Base-by-base conservation (phyloP, 139 green algal species). In the Pleodorina starrii region DNA sequence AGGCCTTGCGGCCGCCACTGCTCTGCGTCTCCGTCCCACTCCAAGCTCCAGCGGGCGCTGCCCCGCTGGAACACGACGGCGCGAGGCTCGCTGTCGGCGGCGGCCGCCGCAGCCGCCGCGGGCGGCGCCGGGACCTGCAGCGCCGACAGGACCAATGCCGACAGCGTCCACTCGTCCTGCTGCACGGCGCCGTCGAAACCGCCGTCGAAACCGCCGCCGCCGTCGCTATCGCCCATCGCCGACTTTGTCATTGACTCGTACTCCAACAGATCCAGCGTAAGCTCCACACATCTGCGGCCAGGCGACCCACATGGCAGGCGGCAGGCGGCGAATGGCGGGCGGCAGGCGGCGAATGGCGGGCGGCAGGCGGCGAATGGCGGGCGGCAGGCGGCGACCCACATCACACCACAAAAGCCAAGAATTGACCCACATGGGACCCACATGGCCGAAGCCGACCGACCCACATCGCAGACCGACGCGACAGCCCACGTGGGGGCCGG, bases 201-300 rank as follows among this genome's bases (percentile, higher is more conserved):
- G n/a, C n/a, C n/a, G n/a, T n/a, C n/a, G n/a, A n/a, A n/a, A n/a
- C n/a, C n/a, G n/a, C n/a, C 14, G 35, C 35, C 50, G 36, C 48
- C 23, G 11, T 12, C 46, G 16, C 44, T 21, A 27, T 29, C 32
- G 74, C 29, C 43, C 27, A 38, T 12, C 27, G 44, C 75, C 7
- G 21, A 29, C 10, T 12, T 25, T 25, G 9, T 21, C 7, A 25
- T 12, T 21, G 35, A 48, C 10, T 5, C 77, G 4, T 38, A 32
- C 29, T 77, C 60, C n/a, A 87, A 21, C 7, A 87, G 60, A 43
- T 87, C 81, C 60, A 87, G 40, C 14, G 81, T 87, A 0, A 87
- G 60, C 60, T 87, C 60, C 5, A 87, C 59, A 14, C 81, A 87
- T 12, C 79, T 85, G 50, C 78, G 38, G 35, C n/a, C 6, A 66